phyloP scores from a whole-genome alignment of 176 grass and related monocot genomes.

The Hyparrhenia diplandra region DNA sequence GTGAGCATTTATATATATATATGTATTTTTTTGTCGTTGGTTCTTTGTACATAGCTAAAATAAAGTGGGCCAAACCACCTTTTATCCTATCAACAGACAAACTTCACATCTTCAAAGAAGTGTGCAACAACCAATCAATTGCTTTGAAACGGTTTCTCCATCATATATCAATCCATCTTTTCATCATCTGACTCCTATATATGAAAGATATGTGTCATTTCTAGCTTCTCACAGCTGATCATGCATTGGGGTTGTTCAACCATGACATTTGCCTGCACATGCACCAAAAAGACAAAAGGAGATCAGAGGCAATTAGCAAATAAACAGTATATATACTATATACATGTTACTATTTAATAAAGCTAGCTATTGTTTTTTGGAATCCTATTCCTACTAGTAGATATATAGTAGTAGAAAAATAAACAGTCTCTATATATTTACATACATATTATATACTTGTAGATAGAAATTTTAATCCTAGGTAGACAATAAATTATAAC shows the following conservation, averaged over 20 bases:
- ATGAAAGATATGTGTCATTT: constrained; percentile 7
- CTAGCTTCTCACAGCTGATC: constrained; percentile 18
- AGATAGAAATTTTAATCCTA: neutral
- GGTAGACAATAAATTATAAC: neutral
- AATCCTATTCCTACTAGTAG: neutral
- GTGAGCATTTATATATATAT: constrained; percentile 31
- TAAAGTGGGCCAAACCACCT: constrained; percentile 13
- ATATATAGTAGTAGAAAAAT: too few species aligned
- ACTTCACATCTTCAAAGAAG: constrained; percentile 32
- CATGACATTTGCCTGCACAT: constrained; percentile 67
- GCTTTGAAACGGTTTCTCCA: neutral
- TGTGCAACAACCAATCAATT: constrained; percentile 14
- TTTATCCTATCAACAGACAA: constrained; percentile 42
- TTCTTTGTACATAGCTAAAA: constrained; percentile 43
- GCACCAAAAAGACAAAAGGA: neutral
- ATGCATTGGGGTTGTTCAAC: constrained; percentile 40
- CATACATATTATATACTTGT: neutral
- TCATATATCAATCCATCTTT: neutral
- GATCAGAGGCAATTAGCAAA: neutral
- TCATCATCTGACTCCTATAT: neutral
- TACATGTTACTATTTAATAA: neutral
- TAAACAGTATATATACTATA: neutral
- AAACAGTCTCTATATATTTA: too few species aligned
- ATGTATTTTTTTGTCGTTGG: neutral
- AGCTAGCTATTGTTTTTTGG: neutral